Conservation (phyloP, 495 filamentous ascomycete genomes). For the Hypoxylon trugodes region DNA sequence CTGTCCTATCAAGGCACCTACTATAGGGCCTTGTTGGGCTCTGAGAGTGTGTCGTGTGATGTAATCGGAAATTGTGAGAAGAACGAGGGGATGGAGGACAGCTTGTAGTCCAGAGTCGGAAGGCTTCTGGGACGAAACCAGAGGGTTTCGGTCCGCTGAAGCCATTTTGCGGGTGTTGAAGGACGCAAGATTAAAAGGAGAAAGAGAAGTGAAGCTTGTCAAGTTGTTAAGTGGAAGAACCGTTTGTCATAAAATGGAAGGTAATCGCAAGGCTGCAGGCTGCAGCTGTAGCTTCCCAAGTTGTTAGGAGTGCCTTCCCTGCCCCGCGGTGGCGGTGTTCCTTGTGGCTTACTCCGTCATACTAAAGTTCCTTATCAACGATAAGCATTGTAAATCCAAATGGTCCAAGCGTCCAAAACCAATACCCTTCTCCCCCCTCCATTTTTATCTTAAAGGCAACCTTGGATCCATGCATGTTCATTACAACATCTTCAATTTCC, state of each 20-base stretch:
- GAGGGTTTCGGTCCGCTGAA: slow-evolving; percentile 40
- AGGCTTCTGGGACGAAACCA: slow-evolving; percentile 61
- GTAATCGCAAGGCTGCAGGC: slow-evolving; percentile 20
- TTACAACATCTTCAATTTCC: slow-evolving; percentile 22
- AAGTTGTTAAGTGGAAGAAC: slow-evolving; percentile 1
- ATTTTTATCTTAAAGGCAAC: neutral
- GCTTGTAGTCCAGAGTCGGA: slow-evolving; percentile 82
- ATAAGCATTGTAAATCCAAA: no score
- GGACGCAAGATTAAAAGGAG: neutral
- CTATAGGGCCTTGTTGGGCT: slow-evolving; percentile 73
- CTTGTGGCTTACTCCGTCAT: slow-evolving; percentile 3
- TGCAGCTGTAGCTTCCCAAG: slow-evolving; percentile 4
- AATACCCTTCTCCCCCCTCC: neutral
- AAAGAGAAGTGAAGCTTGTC: neutral
- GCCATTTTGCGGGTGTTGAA: slow-evolving; percentile 29
- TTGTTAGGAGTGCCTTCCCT: neutral
- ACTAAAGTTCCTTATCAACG: neutral
- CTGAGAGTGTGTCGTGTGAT: slow-evolving; percentile 90
- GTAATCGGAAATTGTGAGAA: slow-evolving; percentile 96
- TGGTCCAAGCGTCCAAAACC: no score
- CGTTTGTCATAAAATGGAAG: slow-evolving; percentile 22
- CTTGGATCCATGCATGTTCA: neutral
- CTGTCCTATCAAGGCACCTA: slow-evolving; percentile 87
- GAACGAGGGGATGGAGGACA: slow-evolving; percentile 90
- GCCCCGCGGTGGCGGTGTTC: slow-evolving; percentile 19